Base-by-base conservation (phyloP, 345 rosid genomes). In the Eucalyptus marginata region DNA sequence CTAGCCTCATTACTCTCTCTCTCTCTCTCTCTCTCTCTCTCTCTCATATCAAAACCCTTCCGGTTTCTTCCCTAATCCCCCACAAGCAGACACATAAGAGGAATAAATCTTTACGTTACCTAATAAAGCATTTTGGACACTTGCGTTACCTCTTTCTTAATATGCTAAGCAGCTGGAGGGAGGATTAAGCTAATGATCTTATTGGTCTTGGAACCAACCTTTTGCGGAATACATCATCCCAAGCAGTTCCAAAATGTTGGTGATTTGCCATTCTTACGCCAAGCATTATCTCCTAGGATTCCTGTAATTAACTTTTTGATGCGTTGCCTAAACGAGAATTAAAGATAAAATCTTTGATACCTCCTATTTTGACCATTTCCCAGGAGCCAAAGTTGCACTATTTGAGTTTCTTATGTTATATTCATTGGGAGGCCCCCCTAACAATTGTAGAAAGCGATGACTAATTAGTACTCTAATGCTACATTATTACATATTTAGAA, bases 161-260 rank as follows among this genome's bases (percentile, higher is more conserved):
- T 80, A 71, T 91, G 92, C 87, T 86, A 49, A 92, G 92, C 93
- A 93, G 94, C 94, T 93, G 92, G 94, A 79, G n/a, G 89, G 88
- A 62, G 88, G 87, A 91, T 87, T 52, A 31, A 51, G 22, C 27
- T 71, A 58, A 87, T 79, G 17, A 90, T 87, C 88, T 49, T 33
- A 86, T 88, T 88, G 87, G 79, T 88, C 43, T 59, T 54, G 33
- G 66, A 80, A 90, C 51, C 81, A 58, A 54, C 54, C 86, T 36
- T 51, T 16, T 86, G 93, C 84, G 93, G 90, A 52, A n/a, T 56
- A 71, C 58, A 90, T 86, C 62, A 86, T 83, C 88, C 87, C 93
- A 86, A 90, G 59, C 71, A 47, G 88, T 81, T 43, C 76, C n/a
- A 43, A 49, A 27, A 58, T 76, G 36, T 84, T 83, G 66, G 84